phyloP scores from a whole-genome alignment of 108 stramenopile species.

The Parmales sp. region DNA sequence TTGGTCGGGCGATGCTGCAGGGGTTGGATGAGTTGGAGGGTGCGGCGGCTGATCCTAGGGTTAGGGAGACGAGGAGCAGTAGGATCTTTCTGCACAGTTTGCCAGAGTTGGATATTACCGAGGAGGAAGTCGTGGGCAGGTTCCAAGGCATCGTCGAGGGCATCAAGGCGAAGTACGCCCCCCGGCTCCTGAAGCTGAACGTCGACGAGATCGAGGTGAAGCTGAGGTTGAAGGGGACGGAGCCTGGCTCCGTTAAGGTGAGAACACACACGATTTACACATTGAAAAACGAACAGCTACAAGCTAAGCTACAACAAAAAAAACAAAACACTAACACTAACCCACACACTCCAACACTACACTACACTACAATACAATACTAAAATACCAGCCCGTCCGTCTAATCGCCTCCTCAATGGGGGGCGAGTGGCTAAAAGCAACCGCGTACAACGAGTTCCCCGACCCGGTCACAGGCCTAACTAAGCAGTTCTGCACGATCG shows the following conservation, averaged over 20 bases:
- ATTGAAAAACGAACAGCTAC: too few relatives aligned
- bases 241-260: slow-evolving; percentile 48
- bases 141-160: slow-evolving; percentile 58
- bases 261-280: too few relatives aligned
- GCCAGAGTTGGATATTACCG: slow-evolving; percentile 60
- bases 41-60: slow-evolving; percentile 79
- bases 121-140: slow-evolving; percentile 48
- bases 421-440: slow-evolving; percentile 84
- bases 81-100: slow-evolving; percentile 88
- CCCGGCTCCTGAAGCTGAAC: slow-evolving; percentile 79
- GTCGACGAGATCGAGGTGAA: slow-evolving; percentile 97
- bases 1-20: slow-evolving; percentile 60
- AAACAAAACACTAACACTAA: too few relatives aligned
- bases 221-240: slow-evolving; percentile 53
- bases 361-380: too few relatives aligned
- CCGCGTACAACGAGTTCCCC: slow-evolving; percentile 80
- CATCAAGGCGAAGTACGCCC: slow-evolving; percentile 70
- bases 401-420: slow-evolving; percentile 87
- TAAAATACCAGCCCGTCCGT: slow-evolving; percentile 78
- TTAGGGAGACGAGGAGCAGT: slow-evolving; percentile 71
- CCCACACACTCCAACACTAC: too few relatives aligned
- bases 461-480: slow-evolving; percentile 88
- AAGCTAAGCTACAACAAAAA: too few relatives aligned
- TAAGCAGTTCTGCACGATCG: slow-evolving; percentile 74
- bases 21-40: slow-evolving; percentile 92